Evolutionary conservation across 2,329 filamentous ascomycete species (phyloP), one percentile per base, ranked within the genome.

Genomic region (Aspergillus sergii): DNA sequence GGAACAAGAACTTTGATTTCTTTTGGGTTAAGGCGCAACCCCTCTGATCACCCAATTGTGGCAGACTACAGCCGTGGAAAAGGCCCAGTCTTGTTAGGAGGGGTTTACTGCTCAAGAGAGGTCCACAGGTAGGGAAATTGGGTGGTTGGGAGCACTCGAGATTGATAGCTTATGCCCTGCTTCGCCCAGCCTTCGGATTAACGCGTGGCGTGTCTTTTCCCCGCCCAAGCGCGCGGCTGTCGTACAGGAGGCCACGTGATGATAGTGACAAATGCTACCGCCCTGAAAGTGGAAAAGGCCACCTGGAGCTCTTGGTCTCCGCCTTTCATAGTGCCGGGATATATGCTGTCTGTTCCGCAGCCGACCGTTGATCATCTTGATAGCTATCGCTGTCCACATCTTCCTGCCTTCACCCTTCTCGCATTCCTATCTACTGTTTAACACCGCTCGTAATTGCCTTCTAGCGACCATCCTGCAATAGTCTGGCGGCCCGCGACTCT

Each of bases 231-330:
- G 64, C 63, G 64, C 64, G 61, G 53, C 57, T 59, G 62, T 6
- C 11, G 34, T 11, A 19, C 32, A 51, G n/a, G 39, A 19, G 2
- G 0, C 2, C 61, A 65, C 59, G 61, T 67, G 65, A 66, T 43
- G 21, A 55, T 23, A 9, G 23, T 55, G 51, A 26, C 50, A 36
- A 36, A 58, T 9, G 46, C 28, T 19, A 19, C 46, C 32, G 46
- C 61, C 66, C 60, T 63, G 19, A 63, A 65, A 60, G 53, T n/a
- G 55, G 58, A 64, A 70, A 68, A 71, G 66, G 68, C 69, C 70
- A 72, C 65, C 66, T 71, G 66, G 67, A 66, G 60, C 53, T 61
- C 30, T 32, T 26, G 9, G 54, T 58, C 34, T 55, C 51, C 51
- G 51, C 51, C 56, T 39, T 55, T 39, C 32, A 30, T 54, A 36